Evolutionary conservation across 768 basidiomycete genomes (phyloP).

Genomic region (Russula griseocarnosa): DNA sequence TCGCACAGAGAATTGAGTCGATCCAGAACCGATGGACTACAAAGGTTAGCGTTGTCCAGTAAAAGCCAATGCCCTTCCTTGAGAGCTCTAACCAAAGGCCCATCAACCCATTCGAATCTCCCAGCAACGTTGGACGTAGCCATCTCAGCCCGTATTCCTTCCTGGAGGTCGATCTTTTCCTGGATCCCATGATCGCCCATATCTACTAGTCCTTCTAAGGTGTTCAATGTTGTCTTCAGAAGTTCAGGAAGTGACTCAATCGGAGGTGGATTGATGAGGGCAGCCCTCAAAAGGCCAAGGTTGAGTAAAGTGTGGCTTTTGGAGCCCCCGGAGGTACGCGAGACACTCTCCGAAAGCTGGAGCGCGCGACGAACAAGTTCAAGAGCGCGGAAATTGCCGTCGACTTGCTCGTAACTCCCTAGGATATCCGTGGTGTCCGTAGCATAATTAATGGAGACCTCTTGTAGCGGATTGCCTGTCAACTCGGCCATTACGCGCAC

Average conservation of each 20-base stretch:
- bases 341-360: constrained; percentile 37
- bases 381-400: constrained; percentile 42
- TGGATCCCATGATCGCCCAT: constrained; percentile 8
- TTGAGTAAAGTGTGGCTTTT: constrained; percentile 6
- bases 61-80: constrained; percentile 85
- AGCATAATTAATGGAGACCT: constrained; percentile 76
- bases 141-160: constrained; percentile 27
- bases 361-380: constrained; percentile 42
- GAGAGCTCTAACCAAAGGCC: constrained; percentile 82
- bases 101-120: constrained; percentile 93
- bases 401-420: constrained; percentile 93
- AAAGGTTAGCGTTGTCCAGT: constrained; percentile 90
- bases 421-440: constrained; percentile 93
- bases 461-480: constrained; percentile 63
- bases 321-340: constrained; percentile 36
- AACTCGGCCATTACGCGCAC: constrained; percentile 65
- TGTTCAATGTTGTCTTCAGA: constrained; percentile 31
- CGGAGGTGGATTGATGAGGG: background rate
- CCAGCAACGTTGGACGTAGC: constrained; percentile 38
- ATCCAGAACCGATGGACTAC: constrained; percentile 93
- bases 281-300: constrained; percentile 7
- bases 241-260: constrained; percentile 22
- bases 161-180: constrained; percentile 17
- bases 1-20: constrained; percentile 96
- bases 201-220: constrained; percentile 34